phyloP scores from a whole-genome alignment of 1,284 basidiomycete genomes.

The Mycena sp. region DNA sequence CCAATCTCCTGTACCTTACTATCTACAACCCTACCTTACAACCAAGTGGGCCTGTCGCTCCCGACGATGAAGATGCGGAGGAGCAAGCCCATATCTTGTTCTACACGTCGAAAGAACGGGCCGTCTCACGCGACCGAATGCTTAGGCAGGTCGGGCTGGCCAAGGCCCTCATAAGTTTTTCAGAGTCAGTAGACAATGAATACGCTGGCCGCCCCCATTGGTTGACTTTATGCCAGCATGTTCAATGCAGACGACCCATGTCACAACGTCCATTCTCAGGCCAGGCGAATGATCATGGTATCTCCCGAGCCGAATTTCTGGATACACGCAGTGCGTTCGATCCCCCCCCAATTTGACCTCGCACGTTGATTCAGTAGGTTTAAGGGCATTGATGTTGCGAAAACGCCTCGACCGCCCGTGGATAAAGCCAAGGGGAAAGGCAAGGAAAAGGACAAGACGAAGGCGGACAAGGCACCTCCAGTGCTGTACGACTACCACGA shows the following conservation, averaged over 20 bases:
- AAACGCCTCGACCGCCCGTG: constrained; percentile 51
- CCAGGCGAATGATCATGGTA: constrained; percentile 80
- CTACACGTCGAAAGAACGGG: constrained; percentile 84
- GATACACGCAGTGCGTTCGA: constrained; percentile 82
- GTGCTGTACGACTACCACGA: constrained; percentile 73
- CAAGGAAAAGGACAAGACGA: constrained; percentile 46
- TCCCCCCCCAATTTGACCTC: constrained; percentile 16
- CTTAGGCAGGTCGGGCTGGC: constrained; percentile 86
- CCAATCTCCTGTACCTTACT: constrained; percentile 79
- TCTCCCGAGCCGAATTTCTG: constrained; percentile 84
- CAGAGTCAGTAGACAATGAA: constrained; percentile 61
- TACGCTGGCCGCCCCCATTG: constrained; percentile 20
- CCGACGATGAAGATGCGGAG: constrained; percentile 83
- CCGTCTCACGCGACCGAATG: constrained; percentile 83
- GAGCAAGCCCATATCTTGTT: constrained; percentile 89
- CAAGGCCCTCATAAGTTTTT: constrained; percentile 85
- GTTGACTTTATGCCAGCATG: constrained; percentile 52
- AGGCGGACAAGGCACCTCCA: constrained; percentile 30
- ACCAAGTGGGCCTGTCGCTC: constrained; percentile 48
- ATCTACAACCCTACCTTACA: constrained; percentile 85
- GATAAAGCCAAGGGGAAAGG: constrained; percentile 38
- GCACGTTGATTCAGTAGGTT: constrained; percentile 35
- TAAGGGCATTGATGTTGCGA: constrained; percentile 78
- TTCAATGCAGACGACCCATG: constrained; percentile 67
- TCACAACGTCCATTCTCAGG: constrained; percentile 82